Percentiles rank a stretch among this genome's conserved stretches.
Conservation (phyloP, 1,139 yeast species). For the Candida sojae region DNA sequence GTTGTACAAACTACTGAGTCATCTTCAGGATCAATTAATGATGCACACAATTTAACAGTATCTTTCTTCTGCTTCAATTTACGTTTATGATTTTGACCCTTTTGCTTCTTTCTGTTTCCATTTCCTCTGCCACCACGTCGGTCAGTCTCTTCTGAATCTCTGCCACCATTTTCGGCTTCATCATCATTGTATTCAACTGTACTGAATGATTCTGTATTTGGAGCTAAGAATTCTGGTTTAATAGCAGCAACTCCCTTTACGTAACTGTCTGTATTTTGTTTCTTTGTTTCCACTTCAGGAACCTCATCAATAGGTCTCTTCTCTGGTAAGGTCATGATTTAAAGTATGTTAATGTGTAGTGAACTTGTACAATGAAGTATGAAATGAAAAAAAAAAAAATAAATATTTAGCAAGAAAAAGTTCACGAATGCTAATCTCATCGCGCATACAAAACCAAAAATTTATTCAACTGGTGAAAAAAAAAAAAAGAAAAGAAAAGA, state of each 20-base stretch:
- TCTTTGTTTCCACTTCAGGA: conserved; percentile 21
- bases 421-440: conserved; percentile 2
- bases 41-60: conserved; percentile 64
- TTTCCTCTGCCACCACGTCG: conserved; percentile 24
- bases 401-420: no score
- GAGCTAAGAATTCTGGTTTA: conserved; percentile 60
- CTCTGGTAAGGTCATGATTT: conserved; percentile 13
- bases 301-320: conserved; percentile 23
- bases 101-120: conserved; percentile 46
- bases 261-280: conserved; percentile 19
- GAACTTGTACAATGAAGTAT: background rate
- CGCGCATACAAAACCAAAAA: conserved; percentile 4
- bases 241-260: conserved; percentile 64
- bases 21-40: conserved; percentile 54
- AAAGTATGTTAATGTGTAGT: no score
- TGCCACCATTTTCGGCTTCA: conserved; percentile 49
- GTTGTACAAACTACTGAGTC: conserved; percentile 55
- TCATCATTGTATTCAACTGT: conserved; percentile 52
- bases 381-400: background rate
- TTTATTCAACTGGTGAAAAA: conserved; percentile 1
- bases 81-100: conserved; percentile 91
- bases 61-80: conserved; percentile 75
- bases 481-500: conserved; percentile 6
- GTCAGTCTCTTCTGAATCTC: conserved; percentile 21
- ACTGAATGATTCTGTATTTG: conserved; percentile 14